Evolutionary conservation across 2,329 filamentous ascomycete genomes (phyloP).

Genomic region (Phyllosticta citribraziliensis): DNA sequence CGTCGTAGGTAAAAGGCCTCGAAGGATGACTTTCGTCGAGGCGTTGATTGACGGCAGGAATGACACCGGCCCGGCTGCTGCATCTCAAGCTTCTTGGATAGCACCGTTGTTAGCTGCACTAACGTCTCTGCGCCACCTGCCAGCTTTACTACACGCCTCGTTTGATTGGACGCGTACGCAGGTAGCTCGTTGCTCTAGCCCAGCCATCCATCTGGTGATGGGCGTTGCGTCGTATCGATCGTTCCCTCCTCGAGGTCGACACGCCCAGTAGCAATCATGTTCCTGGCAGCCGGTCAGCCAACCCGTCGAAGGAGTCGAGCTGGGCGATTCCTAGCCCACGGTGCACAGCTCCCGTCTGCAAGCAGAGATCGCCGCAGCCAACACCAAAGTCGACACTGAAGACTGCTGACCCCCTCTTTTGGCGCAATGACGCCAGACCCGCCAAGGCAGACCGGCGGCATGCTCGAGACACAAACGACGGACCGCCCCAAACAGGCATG

Average conservation of each 20-base stretch:
- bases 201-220: background rate
- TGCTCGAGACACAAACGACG: background rate
- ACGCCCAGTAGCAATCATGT: background rate
- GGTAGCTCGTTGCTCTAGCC: background rate
- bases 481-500: background rate
- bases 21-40: background rate
- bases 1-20: background rate
- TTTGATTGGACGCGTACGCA: background rate
- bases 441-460: background rate
- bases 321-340: background rate
- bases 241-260: background rate
- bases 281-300: background rate
- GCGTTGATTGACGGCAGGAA: background rate
- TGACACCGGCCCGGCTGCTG: background rate
- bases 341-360: background rate
- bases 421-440: background rate
- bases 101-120: background rate
- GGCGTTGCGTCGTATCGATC: background rate
- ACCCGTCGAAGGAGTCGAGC: background rate
- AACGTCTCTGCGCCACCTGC: background rate
- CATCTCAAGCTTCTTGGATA: background rate
- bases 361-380: too few relatives aligned
- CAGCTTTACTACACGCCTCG: background rate
- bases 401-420: background rate
- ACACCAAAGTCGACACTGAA: background rate